Evolutionary conservation across 805 yeast species (phyloP).

Genomic region (Candida ovalis): DNA sequence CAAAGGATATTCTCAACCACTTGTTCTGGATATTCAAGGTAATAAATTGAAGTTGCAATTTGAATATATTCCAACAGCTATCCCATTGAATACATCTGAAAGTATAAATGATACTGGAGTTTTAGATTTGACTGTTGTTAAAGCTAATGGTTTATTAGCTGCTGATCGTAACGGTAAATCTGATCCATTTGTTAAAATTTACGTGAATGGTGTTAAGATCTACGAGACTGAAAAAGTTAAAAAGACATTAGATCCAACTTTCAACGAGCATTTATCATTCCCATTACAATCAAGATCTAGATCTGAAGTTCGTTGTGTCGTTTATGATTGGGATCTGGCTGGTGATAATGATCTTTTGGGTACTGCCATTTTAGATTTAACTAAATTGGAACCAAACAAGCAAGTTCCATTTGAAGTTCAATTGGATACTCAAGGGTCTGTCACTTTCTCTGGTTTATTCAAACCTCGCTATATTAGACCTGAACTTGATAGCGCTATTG

Average conservation of each 20-base stretch:
- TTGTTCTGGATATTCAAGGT: conserved; percentile 40
- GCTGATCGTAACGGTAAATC: conserved; percentile 75
- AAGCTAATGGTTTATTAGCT: conserved; percentile 50
- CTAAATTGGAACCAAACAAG: conserved; percentile 43
- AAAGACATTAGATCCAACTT: conserved; percentile 67
- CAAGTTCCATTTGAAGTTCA: conserved; percentile 41
- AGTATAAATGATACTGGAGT: conserved; percentile 66
- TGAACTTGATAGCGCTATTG: conserved; percentile 43
- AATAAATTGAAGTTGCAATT: conserved; percentile 42
- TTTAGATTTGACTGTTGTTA: conserved; percentile 50
- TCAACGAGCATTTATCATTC: conserved; percentile 65
- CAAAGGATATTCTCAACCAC: conserved; percentile 44
- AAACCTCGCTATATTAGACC: conserved; percentile 67
- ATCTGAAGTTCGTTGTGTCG: conserved; percentile 43
- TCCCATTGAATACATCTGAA: conserved; percentile 53
- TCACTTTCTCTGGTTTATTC: conserved; percentile 53
- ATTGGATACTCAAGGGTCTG: conserved; percentile 61
- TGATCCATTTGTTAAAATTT: conserved; percentile 62
- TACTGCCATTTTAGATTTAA: conserved; percentile 44
- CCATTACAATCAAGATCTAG: conserved; percentile 64
- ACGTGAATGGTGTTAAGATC: conserved; percentile 49
- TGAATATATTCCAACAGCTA: conserved; percentile 58
- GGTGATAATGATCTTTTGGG: conserved; percentile 67
- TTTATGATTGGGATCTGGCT: conserved; percentile 77
- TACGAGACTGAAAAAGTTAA: conserved; percentile 59